Conservation (phyloP, 2,329 filamentous ascomycete species). For the Curvularia hawaiiensis region DNA sequence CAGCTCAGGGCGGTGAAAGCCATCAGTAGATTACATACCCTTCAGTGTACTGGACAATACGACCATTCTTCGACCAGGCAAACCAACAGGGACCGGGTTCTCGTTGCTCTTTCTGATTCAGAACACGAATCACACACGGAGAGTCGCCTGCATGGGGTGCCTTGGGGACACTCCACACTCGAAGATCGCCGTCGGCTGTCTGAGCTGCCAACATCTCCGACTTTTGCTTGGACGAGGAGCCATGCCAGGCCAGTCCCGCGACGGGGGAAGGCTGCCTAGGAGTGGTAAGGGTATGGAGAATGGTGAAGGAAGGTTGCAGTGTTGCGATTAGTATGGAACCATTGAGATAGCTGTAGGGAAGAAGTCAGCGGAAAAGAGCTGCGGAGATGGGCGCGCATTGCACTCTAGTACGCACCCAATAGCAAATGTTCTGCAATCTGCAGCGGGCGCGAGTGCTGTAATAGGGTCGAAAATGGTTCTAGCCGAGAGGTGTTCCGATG, state of each 20-base stretch:
- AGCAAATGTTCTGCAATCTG: constrained; percentile 92
- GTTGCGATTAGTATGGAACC: constrained; percentile 90
- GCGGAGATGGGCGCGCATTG: not conserved
- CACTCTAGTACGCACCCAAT: constrained; percentile 71
- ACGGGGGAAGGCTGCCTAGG: constrained; percentile 85
- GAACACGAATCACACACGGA: constrained; percentile 85
- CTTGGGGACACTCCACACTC: constrained; percentile 97
- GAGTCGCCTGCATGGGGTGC: constrained; percentile 69
- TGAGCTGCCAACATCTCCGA: constrained; percentile 98
- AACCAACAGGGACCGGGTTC: constrained; percentile 88
- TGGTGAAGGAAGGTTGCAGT: constrained; percentile 89
- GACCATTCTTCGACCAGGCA: constrained; percentile 97
- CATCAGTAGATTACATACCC: constrained; percentile 65
- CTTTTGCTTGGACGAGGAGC: constrained; percentile 92
- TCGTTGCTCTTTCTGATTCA: constrained; percentile 79
- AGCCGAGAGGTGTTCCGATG: constrained; percentile 88
- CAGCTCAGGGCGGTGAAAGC: constrained; percentile 20
- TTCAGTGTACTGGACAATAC: constrained; percentile 90
- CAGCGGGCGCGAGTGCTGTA: constrained; percentile 86
- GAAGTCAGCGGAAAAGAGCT: constrained; percentile 25
- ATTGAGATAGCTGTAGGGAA: constrained; percentile 77
- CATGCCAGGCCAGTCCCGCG: constrained; percentile 89
- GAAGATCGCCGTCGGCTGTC: constrained; percentile 86
- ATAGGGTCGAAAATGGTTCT: constrained; percentile 94
- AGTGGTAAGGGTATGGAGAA: constrained; percentile 88